Percentiles rank a stretch among this genome's conserved stretches.
These are phyloP conservation scores for Cucumis cinereus DNA, from an alignment of 306 rosid species.

Conservation along the genomic window DNA sequence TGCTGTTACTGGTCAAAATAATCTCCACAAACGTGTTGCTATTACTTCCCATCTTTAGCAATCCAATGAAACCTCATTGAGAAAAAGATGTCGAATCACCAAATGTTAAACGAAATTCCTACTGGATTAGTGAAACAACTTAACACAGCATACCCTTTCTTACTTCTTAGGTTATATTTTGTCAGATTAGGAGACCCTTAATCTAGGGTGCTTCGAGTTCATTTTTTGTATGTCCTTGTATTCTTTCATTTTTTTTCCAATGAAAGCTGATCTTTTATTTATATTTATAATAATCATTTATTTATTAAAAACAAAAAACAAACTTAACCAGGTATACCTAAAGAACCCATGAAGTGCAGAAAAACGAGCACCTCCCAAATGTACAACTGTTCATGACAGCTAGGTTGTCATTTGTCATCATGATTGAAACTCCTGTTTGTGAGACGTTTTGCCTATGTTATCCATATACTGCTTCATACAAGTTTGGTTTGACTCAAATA, in stretches of 20 bases:
- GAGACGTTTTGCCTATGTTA: constrained; percentile 21
- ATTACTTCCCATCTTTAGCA: constrained; percentile 1
- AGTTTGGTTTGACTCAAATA: constrained; percentile 53
- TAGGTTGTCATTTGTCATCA: constrained; percentile 17
- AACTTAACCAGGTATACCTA: constrained; percentile 4
- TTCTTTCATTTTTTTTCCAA: too few relatives aligned
- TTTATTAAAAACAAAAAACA: neutral
- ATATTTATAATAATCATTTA: too few relatives aligned
- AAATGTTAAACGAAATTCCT: neutral
- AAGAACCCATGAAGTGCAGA: constrained; percentile 37
- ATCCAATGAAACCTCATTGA: constrained; percentile 7
- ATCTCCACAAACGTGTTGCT: neutral
- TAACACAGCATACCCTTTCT: neutral
- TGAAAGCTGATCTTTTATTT: too few relatives aligned
- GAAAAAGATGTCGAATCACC: neutral
- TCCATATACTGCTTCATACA: constrained; percentile 50
- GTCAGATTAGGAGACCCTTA: too few relatives aligned
- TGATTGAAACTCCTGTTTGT: constrained; percentile 16
- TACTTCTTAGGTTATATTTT: too few relatives aligned
- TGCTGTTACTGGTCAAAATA: neutral
- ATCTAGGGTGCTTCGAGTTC: too few relatives aligned
- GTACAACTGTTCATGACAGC: constrained; percentile 17
- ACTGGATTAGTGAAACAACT: neutral
- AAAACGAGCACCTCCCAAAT: constrained; percentile 43
- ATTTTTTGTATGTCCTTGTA: too few relatives aligned